These are phyloP conservation scores for Colletotrichum endophyticum DNA, from an alignment of 2,329 filamentous ascomycete genomes.

Conservation along the genomic window DNA sequence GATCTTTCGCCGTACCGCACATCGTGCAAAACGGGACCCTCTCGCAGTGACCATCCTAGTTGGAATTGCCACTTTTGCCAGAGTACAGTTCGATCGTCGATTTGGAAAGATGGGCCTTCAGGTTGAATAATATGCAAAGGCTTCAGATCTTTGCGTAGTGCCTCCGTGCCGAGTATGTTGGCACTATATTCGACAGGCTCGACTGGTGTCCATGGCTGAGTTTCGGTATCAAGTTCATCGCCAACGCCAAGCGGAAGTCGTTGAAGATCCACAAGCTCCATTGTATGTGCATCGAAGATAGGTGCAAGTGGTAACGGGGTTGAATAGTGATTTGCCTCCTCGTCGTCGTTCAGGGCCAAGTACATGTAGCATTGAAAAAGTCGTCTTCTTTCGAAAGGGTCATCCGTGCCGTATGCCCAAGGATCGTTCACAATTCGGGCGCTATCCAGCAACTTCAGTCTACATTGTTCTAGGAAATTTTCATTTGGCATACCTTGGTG, in stretches of 20 bases:
- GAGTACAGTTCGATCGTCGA: constrained; percentile 30
- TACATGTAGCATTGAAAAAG: neutral
- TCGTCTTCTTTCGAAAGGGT: neutral
- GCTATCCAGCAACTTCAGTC: neutral
- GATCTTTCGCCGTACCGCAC: constrained; percentile 68
- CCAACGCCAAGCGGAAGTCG: constrained; percentile 70
- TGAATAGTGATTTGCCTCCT: constrained; percentile 66
- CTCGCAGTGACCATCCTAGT: constrained; percentile 72
- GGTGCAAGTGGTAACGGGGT: constrained; percentile 70
- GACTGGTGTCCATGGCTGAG: constrained; percentile 60
- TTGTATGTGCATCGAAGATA: constrained; percentile 65
- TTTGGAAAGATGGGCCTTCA: constrained; percentile 39
- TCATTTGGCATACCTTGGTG: constrained; percentile 38
- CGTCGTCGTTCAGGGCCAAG: constrained; percentile 64
- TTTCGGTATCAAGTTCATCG: constrained; percentile 52
- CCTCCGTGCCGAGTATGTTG: constrained; percentile 48
- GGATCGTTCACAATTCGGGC: constrained; percentile 39
- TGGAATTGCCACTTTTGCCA: constrained; percentile 74
- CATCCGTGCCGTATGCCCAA: neutral
- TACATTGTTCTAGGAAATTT: neutral
- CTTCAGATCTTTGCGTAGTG: constrained; percentile 43
- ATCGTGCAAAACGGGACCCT: constrained; percentile 73
- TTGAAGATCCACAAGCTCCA: constrained; percentile 73
- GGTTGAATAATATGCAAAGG: constrained; percentile 42
- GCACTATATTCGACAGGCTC: constrained; percentile 68